Evolutionary conservation across 2,329 filamentous ascomycete species (phyloP).

Genomic region (Phyllosticta citrichinensis): DNA sequence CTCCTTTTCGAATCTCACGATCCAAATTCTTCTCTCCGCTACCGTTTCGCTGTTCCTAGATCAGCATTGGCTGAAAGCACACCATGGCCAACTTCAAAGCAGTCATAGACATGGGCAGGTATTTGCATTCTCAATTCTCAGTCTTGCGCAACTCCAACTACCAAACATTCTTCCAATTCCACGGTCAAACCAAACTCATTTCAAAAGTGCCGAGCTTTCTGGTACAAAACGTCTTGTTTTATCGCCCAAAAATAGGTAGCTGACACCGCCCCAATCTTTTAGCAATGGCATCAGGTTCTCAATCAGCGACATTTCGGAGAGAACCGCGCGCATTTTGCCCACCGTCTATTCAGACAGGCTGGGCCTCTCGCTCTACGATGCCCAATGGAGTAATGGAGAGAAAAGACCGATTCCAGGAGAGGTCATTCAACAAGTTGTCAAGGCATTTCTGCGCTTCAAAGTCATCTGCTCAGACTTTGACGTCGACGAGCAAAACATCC

Average conservation of each 20-base stretch:
- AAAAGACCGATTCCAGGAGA: constrained; percentile 43
- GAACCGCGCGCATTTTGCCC: constrained; percentile 59
- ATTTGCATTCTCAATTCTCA: background rate
- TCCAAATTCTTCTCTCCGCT: background rate
- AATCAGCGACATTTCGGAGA: constrained; percentile 68
- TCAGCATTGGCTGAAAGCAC: background rate
- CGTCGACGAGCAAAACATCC: constrained; percentile 55
- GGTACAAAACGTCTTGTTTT: background rate
- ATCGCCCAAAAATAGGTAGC: background rate
- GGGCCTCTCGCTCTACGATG: constrained; percentile 79
- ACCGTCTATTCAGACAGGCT: constrained; percentile 71
- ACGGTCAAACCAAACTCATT: background rate
- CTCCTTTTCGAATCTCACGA: background rate
- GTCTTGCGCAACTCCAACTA: background rate
- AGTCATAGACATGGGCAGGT: constrained; percentile 15
- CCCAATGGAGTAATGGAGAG: constrained; percentile 42
- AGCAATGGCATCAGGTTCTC: constrained; percentile 93
- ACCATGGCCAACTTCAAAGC: constrained; percentile 9
- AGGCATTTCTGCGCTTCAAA: constrained; percentile 60
- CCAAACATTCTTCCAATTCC: background rate
- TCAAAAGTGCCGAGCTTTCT: background rate
- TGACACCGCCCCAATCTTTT: background rate
- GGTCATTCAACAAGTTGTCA: constrained; percentile 57
- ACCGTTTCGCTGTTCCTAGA: background rate
- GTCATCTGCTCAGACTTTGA: constrained; percentile 58